These are phyloP conservation scores for Volutella citrinella DNA, from an alignment of 2,329 filamentous ascomycete genomes.

Conservation along the genomic window DNA sequence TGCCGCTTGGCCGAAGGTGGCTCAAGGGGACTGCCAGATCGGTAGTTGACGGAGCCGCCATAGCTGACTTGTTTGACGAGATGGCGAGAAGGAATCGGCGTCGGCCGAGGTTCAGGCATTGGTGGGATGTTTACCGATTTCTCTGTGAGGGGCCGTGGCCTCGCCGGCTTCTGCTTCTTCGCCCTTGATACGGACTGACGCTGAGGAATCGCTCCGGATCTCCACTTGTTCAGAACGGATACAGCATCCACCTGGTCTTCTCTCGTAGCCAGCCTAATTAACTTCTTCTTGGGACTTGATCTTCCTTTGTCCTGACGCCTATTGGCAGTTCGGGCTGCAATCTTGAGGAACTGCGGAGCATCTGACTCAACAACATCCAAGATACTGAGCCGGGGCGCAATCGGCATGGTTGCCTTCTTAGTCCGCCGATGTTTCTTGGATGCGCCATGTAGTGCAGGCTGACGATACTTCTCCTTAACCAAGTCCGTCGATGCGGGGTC, in stretches of 20 bases:
- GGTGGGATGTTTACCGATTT: constrained; percentile 20
- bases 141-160: constrained; percentile 16
- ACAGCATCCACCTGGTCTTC: constrained; percentile 58
- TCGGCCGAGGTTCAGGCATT: constrained; percentile 1
- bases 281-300: constrained; percentile 52
- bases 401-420: too few species aligned
- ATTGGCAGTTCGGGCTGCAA: constrained; percentile 58
- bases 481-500: constrained; percentile 6
- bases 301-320: constrained; percentile 48
- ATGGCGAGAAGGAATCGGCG: constrained; percentile 17
- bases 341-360: constrained; percentile 57
- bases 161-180: constrained; percentile 12
- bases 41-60: constrained; percentile 26
- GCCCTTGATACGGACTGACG: constrained; percentile 31
- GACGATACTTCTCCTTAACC: constrained; percentile 16
- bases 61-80: constrained; percentile 28
- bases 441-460: too few species aligned
- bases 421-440: too few species aligned
- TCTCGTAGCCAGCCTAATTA: constrained; percentile 59
- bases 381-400: constrained; percentile 55
- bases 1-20: constrained; percentile 2
- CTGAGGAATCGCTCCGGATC: constrained; percentile 47
- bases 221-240: constrained; percentile 54
- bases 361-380: constrained; percentile 54
- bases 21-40: constrained; percentile 4